A percentile compares a stretch with the other conserved stretches of the same genome.
Conservation (phyloP, 768 basidiomycete genomes). For the Suillus hirtellus region DNA sequence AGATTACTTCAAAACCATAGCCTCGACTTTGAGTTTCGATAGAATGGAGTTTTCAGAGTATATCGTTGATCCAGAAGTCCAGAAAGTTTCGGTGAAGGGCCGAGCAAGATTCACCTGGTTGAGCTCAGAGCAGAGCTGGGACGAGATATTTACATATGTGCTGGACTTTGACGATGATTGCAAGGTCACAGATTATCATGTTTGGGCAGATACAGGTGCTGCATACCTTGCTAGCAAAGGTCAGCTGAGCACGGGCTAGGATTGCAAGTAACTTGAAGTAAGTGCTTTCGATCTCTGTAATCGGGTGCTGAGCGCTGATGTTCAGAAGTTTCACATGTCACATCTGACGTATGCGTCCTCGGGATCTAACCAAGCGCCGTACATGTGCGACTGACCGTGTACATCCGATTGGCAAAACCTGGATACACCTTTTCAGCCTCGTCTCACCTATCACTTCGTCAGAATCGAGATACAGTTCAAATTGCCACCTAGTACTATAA, state of each 20-base stretch:
- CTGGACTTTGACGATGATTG: constrained; percentile 59
- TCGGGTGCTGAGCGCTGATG: background rate
- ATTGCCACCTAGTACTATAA: background rate
- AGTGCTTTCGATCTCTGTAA: background rate
- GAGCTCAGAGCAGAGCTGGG: constrained; percentile 53
- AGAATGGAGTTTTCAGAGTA: constrained; percentile 56
- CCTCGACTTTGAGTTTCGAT: constrained; percentile 48
- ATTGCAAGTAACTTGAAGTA: constrained; percentile 10
- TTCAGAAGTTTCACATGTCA: background rate
- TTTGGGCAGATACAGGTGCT: constrained; percentile 71
- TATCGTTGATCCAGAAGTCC: constrained; percentile 49
- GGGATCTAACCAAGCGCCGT: background rate
- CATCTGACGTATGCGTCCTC: background rate
- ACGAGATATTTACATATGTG: constrained; percentile 60
- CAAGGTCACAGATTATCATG: constrained; percentile 60
- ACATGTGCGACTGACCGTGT: background rate
- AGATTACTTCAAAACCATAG: constrained; percentile 51
- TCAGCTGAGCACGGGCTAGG: constrained; percentile 26
- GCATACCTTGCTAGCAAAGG: constrained; percentile 60
- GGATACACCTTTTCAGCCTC: background rate
- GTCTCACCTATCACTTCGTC: background rate
- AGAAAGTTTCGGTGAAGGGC: constrained; percentile 57
- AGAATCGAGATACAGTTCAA: background rate
- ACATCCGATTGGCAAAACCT: constrained; percentile 7
- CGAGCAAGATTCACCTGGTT: constrained; percentile 57